Percentiles rank a stretch among this genome's conserved stretches.
Conservation (phyloP, 345 rosid genomes). For the Brassica carinata region DNA sequence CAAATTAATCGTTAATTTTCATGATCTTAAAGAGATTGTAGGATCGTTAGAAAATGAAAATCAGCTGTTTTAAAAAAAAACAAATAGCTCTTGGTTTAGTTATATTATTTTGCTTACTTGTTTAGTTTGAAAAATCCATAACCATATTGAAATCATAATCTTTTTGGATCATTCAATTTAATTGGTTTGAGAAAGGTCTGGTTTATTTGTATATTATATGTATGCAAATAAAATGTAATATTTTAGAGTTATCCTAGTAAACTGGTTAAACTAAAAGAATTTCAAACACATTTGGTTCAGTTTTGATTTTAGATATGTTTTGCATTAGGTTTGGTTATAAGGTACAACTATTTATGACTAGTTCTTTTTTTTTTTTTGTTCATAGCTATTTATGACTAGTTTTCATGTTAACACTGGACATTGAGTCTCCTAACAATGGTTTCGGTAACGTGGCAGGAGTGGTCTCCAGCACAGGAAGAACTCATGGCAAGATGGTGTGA, state of each 20-base stretch:
- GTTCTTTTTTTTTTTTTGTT: no score
- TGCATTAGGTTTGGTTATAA: neutral
- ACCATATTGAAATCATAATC: neutral
- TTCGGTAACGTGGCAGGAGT: slow-evolving; percentile 45
- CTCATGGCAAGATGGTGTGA: slow-evolving; percentile 75
- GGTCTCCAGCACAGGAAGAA: slow-evolving; percentile 91
- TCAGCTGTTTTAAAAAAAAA: no score
- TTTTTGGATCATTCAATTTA: neutral
- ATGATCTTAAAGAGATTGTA: neutral
- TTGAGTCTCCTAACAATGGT: slow-evolving; percentile 4
- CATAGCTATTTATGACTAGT: neutral
- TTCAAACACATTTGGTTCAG: neutral
- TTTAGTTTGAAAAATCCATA: neutral
- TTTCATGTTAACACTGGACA: neutral
- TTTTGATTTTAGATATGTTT: neutral
- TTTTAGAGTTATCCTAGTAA: neutral
- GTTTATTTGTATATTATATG: neutral
- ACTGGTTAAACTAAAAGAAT: neutral
- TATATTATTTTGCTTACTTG: neutral
- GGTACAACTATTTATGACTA: neutral
- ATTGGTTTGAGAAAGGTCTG: neutral
- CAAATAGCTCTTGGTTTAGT: neutral
- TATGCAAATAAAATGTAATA: neutral
- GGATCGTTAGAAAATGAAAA: neutral
- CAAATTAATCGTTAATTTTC: no score